Base-by-base conservation (phyloP, 345 rosid genomes). In the Erodium maritimum region DNA sequence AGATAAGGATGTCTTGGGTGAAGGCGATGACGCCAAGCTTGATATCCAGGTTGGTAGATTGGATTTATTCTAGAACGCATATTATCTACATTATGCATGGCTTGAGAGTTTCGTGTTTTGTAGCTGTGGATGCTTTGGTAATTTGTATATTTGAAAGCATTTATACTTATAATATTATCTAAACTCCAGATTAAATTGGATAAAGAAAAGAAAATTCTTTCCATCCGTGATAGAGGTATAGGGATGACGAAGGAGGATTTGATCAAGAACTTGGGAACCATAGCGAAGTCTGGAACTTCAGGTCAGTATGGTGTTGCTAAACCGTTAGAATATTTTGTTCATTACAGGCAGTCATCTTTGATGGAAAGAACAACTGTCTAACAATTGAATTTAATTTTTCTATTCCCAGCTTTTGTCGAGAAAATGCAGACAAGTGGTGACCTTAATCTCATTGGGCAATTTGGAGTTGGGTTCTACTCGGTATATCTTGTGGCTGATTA, bases 191-290 rank as follows among this genome's bases (percentile, higher is more conserved):
- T 93, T 69, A 89, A 82, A 81, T 70, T 93, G 59, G 99, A 93
- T 70, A 93, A 89, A 77, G 90, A 79, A 52, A 87, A 89, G 79
- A 93, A 79, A 70, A 74, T 87, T 59, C 68, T 93, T 19, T 77
- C 93, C 1, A 79, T 93, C 69, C 97, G 99, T 7, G 99, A 93
- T 69, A 74, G 88, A 71, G 99, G 99, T 64, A 89, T 93, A 12
- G 99, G 99, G 45, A 93, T 93, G 99, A 93, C 95, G 18, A 93
- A 93, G 75, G 96, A 93, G 72, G 99, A 93, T 72, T 68, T 93
- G 58, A 77, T 93, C 68, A 93, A 93, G 91, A 76, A 93, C 78
- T 80, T 93, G 83, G 99, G 99, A 68, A 93, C 99, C 20, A 93
- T 89, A 33, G 99, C 99, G 3, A 93, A 93, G 63, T 89, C 99